phyloP scores from a whole-genome alignment of 805 yeast species.

The Candida vartiovaarae region DNA sequence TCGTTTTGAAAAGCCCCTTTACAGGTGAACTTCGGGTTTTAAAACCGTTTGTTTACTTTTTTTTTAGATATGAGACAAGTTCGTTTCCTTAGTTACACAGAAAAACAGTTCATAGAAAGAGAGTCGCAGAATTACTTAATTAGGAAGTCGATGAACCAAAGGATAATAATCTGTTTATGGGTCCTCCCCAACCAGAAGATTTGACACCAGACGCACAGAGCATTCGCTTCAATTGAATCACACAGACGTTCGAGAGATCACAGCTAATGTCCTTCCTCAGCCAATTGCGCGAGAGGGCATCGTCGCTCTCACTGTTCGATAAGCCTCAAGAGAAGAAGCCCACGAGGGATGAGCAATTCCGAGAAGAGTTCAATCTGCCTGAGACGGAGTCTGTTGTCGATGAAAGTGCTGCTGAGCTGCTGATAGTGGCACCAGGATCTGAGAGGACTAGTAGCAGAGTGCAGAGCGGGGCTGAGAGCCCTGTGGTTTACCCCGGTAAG shows the following conservation, averaged over 20 bases:
- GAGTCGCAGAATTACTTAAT: background rate
- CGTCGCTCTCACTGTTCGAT: slow-evolving; percentile 36
- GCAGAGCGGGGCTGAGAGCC: background rate
- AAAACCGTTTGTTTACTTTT: no score
- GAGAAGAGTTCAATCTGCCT: slow-evolving; percentile 65
- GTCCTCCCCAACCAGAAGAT: background rate
- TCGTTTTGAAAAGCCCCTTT: no score
- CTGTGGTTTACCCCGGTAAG: slow-evolving; percentile 47
- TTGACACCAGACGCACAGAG: background rate
- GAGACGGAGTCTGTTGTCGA: slow-evolving; percentile 57
- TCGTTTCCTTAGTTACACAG: no score
- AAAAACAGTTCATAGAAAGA: no score
- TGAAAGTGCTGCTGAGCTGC: slow-evolving; percentile 62
- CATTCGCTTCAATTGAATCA: no score
- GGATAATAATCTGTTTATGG: background rate
- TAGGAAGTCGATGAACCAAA: slow-evolving; percentile 9
- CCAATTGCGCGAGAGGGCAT: slow-evolving; percentile 39
- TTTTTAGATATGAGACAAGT: no score
- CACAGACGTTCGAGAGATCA: no score
- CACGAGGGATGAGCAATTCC: slow-evolving; percentile 58
- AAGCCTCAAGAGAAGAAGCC: slow-evolving; percentile 17
- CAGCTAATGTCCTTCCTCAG: slow-evolving; percentile 38
- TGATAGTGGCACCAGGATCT: slow-evolving; percentile 22
- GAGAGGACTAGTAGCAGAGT: background rate
- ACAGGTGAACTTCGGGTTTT: no score